Base-by-base conservation (phyloP, 1,139 yeast genomes). In the Starmera stellimalicola region DNA sequence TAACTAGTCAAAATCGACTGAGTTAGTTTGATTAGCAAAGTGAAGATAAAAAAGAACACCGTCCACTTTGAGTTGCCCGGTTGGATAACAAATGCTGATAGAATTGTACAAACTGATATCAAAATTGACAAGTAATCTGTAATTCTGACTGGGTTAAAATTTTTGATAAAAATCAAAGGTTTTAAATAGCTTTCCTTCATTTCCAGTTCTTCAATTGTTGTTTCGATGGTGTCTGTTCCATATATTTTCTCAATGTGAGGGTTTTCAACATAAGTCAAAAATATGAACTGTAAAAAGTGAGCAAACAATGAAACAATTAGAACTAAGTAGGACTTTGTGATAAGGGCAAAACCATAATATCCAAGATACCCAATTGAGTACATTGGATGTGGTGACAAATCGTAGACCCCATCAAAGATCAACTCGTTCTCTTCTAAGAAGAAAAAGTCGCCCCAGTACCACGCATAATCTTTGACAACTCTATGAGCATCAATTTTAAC, bases 381-480 rank as follows among this genome's bases (percentile, higher is more conserved):
- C 95, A 84, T 84, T 36, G 95, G 95, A 54, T 84, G 95, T 27
- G 95, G 95, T 11, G 91, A 85, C 71, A 84, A 72, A 57, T 84
- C 94, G 55, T 83, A 84, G 9, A 84, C 94, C 30, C 95, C 95
- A 54, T 85, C 94, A 58, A 84, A 84, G 23, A 84, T 80, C 50
- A 84, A 68, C 45, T 83, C 76, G 47, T 68, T 70, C 45, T 75
- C 84, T 52, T 83, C 81, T 40, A 88, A 68, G 58, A 81, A 82
- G 66, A 84, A 84, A 60, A 84, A 84, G 55, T 84, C 95, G 22
- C 95, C 95, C 95, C 95, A 84, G 57, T 84, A 84, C 95, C 95
- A 84, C 10, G 95, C 95, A 52, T 77, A 85, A 55, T 84, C 95
- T 53, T 84, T 83, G 37, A 84, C 88, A 17, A 85, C 88, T 45